Conservation (phyloP, 306 rosid genomes). For the Begonia loranthoides region DNA sequence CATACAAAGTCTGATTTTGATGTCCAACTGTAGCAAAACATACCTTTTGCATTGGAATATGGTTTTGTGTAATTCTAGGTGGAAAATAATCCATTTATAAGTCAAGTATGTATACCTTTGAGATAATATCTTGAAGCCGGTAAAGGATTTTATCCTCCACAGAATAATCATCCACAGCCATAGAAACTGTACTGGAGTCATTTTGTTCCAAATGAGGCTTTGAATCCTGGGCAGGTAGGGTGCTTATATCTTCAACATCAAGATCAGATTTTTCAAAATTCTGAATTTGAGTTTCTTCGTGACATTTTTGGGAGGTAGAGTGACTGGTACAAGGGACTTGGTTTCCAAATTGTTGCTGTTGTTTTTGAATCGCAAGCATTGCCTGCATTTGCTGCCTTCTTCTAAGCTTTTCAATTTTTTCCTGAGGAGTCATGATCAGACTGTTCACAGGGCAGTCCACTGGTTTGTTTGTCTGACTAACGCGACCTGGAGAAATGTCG, state of each 20-base stretch:
- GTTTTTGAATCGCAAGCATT: slow-evolving; percentile 86
- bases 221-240: slow-evolving; percentile 33
- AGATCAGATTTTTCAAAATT: slow-evolving; percentile 34
- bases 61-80: slow-evolving; percentile 19
- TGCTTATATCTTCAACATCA: slow-evolving; percentile 34
- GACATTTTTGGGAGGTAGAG: slow-evolving; percentile 23
- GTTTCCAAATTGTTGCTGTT: slow-evolving; percentile 52
- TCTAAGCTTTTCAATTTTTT: slow-evolving; percentile 86
- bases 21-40: slow-evolving; percentile 66
- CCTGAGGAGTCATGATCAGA: slow-evolving; percentile 83
- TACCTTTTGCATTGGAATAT: slow-evolving; percentile 33
- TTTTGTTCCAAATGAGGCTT: slow-evolving; percentile 47
- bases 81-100: slow-evolving; percentile 20
- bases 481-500: slow-evolving; percentile 28
- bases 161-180: slow-evolving; percentile 34
- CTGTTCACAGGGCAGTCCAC: slow-evolving; percentile 28
- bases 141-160: slow-evolving; percentile 46
- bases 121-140: slow-evolving; percentile 59
- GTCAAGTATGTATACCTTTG: slow-evolving; percentile 58
- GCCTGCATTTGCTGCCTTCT: slow-evolving; percentile 93
- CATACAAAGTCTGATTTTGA: slow-evolving; percentile 56
- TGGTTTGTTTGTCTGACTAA: slow-evolving; percentile 24
- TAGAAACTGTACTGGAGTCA: slow-evolving; percentile 54
- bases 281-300: slow-evolving; percentile 37
- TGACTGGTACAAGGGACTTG: slow-evolving; percentile 35